A percentile compares a stretch with the other conserved stretches of the same genome.
These are phyloP conservation scores for Tylopilus sp. DNA, from an alignment of 1,284 basidiomycete genomes.

Conservation along the genomic window DNA sequence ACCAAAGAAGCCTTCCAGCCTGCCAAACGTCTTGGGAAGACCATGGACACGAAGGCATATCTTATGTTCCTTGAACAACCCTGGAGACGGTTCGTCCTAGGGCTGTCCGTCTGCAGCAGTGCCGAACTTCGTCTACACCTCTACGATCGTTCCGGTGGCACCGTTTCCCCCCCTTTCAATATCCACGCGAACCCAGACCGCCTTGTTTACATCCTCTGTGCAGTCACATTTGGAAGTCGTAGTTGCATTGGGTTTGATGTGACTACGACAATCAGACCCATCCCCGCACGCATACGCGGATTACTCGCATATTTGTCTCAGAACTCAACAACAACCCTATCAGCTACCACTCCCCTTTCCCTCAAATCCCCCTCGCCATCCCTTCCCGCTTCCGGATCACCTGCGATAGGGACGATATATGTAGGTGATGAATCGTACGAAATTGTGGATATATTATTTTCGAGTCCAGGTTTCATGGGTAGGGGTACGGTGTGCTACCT, in stretches of 20 bases:
- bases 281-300: too few relatives aligned
- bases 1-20: conserved; percentile 1
- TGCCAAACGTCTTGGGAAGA: neutral
- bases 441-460: conserved; percentile 4
- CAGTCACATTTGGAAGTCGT: neutral
- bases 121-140: conserved; percentile 2
- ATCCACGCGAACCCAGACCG: neutral
- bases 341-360: too few relatives aligned
- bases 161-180: neutral
- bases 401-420: neutral
- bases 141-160: conserved; percentile 5
- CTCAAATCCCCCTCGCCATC: too few relatives aligned
- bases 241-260: conserved; percentile 1
- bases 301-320: too few relatives aligned
- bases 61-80: too few relatives aligned
- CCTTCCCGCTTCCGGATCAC: neutral
- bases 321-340: too few relatives aligned
- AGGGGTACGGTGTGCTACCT: conserved; percentile 10
- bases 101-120: neutral
- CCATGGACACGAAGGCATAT: conserved; percentile 7
- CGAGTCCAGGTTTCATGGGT: conserved; percentile 4
- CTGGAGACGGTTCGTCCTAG: conserved; percentile 6
- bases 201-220: conserved; percentile 2
- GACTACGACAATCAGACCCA: neutral
- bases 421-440: neutral